Percentiles rank a stretch among this genome's conserved stretches.
Evolutionary conservation across 2,329 filamentous ascomycete genomes (phyloP).

Genomic region (Neofusicoccum laricinum): DNA sequence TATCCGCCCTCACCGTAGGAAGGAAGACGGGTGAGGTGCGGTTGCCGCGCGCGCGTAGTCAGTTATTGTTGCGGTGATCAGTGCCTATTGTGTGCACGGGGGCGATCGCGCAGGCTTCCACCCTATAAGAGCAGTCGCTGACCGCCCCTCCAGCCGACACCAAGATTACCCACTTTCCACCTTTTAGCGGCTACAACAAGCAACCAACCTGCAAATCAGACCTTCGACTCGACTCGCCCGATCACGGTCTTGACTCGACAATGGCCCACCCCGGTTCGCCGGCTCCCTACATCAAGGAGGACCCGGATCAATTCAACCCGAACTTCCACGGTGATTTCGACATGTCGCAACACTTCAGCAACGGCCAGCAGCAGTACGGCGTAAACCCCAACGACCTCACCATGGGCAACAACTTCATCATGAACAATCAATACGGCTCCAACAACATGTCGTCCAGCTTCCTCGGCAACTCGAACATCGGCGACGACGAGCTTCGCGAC

Average conservation of each 20-base stretch:
- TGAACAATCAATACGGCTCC: conserved; percentile 56
- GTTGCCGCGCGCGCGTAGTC: background rate
- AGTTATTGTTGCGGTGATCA: conserved; percentile 9
- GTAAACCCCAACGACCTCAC: conserved; percentile 84
- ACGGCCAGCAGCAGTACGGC: conserved; percentile 42
- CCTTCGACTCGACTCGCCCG: conserved; percentile 36
- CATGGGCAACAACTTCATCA: conserved; percentile 60
- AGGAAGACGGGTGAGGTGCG: background rate
- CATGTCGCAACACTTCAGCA: conserved; percentile 50
- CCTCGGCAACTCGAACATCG: conserved; percentile 74
- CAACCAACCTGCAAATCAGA: conserved; percentile 37
- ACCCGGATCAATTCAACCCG: conserved; percentile 58
- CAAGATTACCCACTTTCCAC: conserved; percentile 40
- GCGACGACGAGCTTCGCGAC: conserved; percentile 85
- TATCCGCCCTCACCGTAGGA: background rate
- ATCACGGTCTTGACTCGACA: conserved; percentile 39
- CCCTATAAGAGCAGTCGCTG: conserved; percentile 13
- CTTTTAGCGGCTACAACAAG: conserved; percentile 34
- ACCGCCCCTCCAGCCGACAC: conserved; percentile 37
- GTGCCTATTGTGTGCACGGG: conserved; percentile 3
- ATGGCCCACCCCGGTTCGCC: conserved; percentile 57
- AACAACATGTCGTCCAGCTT: conserved; percentile 67
- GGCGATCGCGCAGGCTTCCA: background rate
- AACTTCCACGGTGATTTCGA: conserved; percentile 49
- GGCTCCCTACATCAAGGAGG: conserved; percentile 65